Evolutionary conservation across 2,329 filamentous ascomycete genomes (phyloP).

Genomic region (Ophiostoma himal-ulmi): DNA sequence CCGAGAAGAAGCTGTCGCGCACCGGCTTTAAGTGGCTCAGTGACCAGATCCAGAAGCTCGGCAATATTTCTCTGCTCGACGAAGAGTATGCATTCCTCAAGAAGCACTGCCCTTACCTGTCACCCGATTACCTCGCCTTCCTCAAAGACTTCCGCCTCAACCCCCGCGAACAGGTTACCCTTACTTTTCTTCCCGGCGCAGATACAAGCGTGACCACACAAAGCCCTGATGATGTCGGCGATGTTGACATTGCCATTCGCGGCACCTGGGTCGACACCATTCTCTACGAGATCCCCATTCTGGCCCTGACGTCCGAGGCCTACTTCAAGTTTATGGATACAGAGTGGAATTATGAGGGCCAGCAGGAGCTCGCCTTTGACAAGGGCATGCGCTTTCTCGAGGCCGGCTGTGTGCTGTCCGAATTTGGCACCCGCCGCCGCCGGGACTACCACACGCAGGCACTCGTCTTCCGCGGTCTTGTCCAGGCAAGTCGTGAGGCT

Average conservation of each 20-base stretch:
- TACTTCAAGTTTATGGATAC: constrained; percentile 96
- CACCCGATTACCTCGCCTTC: constrained; percentile 69
- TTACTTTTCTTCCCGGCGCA: constrained; percentile 59
- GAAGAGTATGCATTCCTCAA: constrained; percentile 78
- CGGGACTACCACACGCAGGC: constrained; percentile 95
- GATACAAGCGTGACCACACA: constrained; percentile 43
- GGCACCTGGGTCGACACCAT: constrained; percentile 93
- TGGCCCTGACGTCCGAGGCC: constrained; percentile 87
- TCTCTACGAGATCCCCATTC: constrained; percentile 90
- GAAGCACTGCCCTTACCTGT: constrained; percentile 74
- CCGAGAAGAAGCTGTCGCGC: constrained; percentile 82
- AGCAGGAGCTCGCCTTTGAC: constrained; percentile 74
- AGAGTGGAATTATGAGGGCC: constrained; percentile 83
- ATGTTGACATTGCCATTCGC: constrained; percentile 68
- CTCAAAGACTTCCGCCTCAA: constrained; percentile 75
- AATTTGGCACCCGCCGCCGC: constrained; percentile 85
- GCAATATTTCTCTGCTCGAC: constrained; percentile 68
- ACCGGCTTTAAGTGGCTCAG: constrained; percentile 80
- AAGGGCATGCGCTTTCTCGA: constrained; percentile 76
- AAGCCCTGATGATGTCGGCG: constrained; percentile 53
- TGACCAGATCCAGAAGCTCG: constrained; percentile 76
- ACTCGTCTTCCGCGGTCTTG: constrained; percentile 80
- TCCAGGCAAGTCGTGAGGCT: constrained; percentile 67
- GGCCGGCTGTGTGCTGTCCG: constrained; percentile 81
- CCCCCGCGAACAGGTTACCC: constrained; percentile 71